Conservation (phyloP, 352 stramenopile genomes). For the Plasmopara halstedii region DNA sequence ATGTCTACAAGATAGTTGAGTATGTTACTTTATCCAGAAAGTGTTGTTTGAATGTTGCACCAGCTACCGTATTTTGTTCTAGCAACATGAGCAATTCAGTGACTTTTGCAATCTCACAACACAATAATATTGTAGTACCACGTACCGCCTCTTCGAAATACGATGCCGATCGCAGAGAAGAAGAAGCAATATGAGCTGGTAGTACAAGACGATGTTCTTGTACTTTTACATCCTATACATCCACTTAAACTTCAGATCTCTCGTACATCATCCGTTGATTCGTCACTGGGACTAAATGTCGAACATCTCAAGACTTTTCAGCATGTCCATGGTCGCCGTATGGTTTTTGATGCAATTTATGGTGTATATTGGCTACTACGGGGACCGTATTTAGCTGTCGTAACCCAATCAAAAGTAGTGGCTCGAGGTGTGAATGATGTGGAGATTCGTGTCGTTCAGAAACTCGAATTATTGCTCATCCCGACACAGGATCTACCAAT, state of each 20-base stretch:
- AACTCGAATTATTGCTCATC: slow-evolving; percentile 60
- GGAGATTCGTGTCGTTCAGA: slow-evolving; percentile 49
- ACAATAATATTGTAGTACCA: too few species aligned
- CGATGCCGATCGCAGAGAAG: slow-evolving; percentile 17
- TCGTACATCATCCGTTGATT: slow-evolving; percentile 18
- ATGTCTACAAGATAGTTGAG: too few species aligned
- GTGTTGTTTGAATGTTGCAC: too few species aligned
- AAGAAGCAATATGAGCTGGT: slow-evolving; percentile 49
- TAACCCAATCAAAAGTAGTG: slow-evolving; percentile 57
- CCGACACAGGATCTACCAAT: slow-evolving; percentile 47
- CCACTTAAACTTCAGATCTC: slow-evolving; percentile 46
- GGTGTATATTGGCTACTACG: slow-evolving; percentile 65
- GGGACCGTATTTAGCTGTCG: slow-evolving; percentile 60
- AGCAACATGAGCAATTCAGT: too few species aligned
- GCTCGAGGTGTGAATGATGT: slow-evolving; percentile 39
- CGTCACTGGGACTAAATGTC: slow-evolving; percentile 40
- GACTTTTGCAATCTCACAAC: too few species aligned
- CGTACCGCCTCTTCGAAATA: too few species aligned
- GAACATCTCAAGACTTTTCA: slow-evolving; percentile 55
- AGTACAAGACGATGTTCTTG: slow-evolving; percentile 64
- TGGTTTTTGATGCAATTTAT: slow-evolving; percentile 76
- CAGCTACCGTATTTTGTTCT: too few species aligned
- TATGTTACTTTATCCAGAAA: too few species aligned
- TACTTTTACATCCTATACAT: slow-evolving; percentile 43
- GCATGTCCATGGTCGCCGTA: slow-evolving; percentile 61